Evolutionary conservation across 306 rosid genomes (phyloP).

Genomic region (Elaeagnus macrophylla): DNA sequence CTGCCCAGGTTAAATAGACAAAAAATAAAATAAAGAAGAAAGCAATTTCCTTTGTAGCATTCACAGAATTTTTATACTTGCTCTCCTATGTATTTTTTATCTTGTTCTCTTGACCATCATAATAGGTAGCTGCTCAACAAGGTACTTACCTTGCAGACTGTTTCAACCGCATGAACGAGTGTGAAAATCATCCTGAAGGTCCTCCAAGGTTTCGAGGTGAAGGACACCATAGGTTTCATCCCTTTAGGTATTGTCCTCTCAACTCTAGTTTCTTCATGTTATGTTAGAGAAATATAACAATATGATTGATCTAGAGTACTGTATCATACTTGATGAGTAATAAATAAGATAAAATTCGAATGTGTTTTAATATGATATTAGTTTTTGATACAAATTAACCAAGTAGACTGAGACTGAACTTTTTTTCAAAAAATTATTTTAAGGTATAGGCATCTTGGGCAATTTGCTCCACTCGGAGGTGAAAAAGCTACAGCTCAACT

Average conservation of each 20-base stretch:
- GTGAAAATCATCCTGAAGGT: conserved; percentile 58
- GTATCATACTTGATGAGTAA: no score
- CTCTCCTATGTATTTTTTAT: background rate
- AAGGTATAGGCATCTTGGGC: conserved; percentile 84
- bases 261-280: no score
- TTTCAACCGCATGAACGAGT: conserved; percentile 32
- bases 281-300: no score
- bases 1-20: conserved; percentile 53
- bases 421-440: no score
- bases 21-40: background rate
- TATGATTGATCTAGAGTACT: no score
- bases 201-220: conserved; percentile 51
- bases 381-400: no score
- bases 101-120: background rate
- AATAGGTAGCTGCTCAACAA: conserved; percentile 83
- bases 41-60: background rate
- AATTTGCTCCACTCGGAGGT: conserved; percentile 91
- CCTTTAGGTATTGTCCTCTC: conserved; percentile 35
- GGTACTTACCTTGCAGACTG: conserved; percentile 65
- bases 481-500: conserved; percentile 77
- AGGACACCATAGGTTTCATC: conserved; percentile 64
- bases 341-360: no score
- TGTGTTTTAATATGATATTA: no score
- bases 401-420: no score
- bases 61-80: background rate